Evolutionary conservation across 768 basidiomycete species (phyloP).

Genomic region (Naganishia kalamii): DNA sequence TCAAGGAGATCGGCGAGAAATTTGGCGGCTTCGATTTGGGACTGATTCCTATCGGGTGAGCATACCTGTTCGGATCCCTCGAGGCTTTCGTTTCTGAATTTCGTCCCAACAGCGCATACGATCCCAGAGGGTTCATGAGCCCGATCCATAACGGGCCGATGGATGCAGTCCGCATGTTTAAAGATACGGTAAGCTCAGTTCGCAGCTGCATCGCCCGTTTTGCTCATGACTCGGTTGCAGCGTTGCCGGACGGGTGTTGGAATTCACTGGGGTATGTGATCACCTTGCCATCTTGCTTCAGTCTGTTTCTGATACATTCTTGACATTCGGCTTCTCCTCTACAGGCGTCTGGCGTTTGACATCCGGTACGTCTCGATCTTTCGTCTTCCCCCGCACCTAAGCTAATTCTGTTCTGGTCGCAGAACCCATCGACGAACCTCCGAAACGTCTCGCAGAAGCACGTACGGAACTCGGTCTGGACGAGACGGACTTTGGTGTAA

Average conservation of each 20-base stretch:
- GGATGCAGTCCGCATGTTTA: slow-evolving; percentile 63
- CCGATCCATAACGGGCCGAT: slow-evolving; percentile 62
- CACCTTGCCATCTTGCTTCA: background rate
- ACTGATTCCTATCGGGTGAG: slow-evolving; percentile 57
- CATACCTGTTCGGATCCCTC: background rate
- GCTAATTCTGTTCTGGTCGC: slow-evolving; percentile 22
- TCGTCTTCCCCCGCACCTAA: background rate
- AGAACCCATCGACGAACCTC: slow-evolving; percentile 57
- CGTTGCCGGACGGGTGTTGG: background rate
- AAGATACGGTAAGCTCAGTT: slow-evolving; percentile 54
- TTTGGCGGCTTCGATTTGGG: slow-evolving; percentile 65
- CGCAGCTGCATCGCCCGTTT: background rate
- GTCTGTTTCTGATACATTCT: background rate
- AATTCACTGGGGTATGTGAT: slow-evolving; percentile 27
- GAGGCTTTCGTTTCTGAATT: slow-evolving; percentile 56
- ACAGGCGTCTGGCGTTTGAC: slow-evolving; percentile 22
- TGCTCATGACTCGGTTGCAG: background rate
- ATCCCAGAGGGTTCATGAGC: slow-evolving; percentile 48
- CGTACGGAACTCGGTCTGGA: slow-evolving; percentile 53
- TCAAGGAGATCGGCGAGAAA: slow-evolving; percentile 61
- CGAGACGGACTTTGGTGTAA: slow-evolving; percentile 55
- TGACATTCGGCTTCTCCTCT: background rate
- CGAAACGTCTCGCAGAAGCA: slow-evolving; percentile 54
- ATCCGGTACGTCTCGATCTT: slow-evolving; percentile 55
- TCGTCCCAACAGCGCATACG: slow-evolving; percentile 34